phyloP scores from a whole-genome alignment of 1,284 basidiomycete species.

The Omphalotus olearius region DNA sequence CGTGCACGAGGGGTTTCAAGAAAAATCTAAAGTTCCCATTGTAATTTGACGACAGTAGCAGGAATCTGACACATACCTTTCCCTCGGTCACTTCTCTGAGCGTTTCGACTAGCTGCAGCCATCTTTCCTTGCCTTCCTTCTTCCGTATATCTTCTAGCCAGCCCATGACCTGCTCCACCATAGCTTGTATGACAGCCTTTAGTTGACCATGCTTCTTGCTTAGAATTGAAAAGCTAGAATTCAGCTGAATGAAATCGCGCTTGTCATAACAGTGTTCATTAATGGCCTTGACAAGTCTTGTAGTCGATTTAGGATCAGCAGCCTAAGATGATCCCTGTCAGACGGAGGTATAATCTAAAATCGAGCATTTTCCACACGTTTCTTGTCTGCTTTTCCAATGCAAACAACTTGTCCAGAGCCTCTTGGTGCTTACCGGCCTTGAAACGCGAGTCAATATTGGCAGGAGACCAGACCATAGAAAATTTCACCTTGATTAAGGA shows the following conservation, averaged over 20 bases:
- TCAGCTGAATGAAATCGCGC: conserved; percentile 67
- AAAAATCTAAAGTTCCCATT: conserved; percentile 69
- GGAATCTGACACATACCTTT: conserved; percentile 56
- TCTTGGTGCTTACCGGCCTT: conserved; percentile 78
- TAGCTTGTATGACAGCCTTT: conserved; percentile 84
- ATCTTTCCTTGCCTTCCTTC: conserved; percentile 66
- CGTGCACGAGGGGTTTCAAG: conserved; percentile 95
- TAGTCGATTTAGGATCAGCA: conserved; percentile 89
- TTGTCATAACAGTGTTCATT: conserved; percentile 71
- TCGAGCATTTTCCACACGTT: conserved; percentile 47
- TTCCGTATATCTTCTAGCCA: conserved; percentile 77
- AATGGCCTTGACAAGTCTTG: conserved; percentile 76
- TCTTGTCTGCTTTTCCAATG: conserved; percentile 93
- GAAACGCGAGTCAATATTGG: conserved; percentile 11
- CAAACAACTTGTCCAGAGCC: conserved; percentile 86
- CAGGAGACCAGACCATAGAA: background rate
- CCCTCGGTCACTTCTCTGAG: conserved; percentile 93
- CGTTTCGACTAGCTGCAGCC: conserved; percentile 87
- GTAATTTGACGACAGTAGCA: conserved; percentile 4
- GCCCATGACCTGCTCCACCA: conserved; percentile 83
- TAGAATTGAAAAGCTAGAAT: conserved; percentile 68
- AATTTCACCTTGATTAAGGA: conserved; percentile 49
- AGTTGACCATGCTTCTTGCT: conserved; percentile 98
- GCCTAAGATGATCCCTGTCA: conserved; percentile 49
- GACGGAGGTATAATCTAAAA: background rate